A percentile compares a stretch with the other conserved stretches of the same genome.
phyloP scores from a whole-genome alignment of 1,139 yeast species.

The Pichia sp. region DNA sequence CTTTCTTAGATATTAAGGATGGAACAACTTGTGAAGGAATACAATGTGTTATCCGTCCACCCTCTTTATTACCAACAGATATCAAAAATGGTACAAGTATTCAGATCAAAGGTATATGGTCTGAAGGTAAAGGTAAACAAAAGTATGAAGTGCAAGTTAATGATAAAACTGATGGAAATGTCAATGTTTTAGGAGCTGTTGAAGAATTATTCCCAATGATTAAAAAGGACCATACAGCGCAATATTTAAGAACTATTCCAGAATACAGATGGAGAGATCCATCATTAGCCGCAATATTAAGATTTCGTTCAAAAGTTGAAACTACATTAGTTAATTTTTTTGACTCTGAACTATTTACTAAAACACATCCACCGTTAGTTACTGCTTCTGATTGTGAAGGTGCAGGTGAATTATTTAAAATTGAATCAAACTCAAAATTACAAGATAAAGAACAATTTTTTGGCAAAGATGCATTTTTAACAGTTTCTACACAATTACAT shows the following conservation, averaged over 20 bases:
- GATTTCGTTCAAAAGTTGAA: constrained; percentile 69
- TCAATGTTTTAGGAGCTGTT: constrained; percentile 46
- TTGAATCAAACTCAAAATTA: constrained; percentile 36
- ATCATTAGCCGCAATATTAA: constrained; percentile 56
- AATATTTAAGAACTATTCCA: constrained; percentile 61
- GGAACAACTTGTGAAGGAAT: constrained; percentile 57
- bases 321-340: constrained; percentile 50
- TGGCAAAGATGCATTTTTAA: constrained; percentile 58
- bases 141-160: constrained; percentile 40
- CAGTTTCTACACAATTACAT: constrained; percentile 91
- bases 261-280: constrained; percentile 74
- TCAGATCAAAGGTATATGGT: constrained; percentile 41
- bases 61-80: constrained; percentile 27
- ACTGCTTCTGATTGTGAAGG: constrained; percentile 97
- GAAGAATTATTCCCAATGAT: constrained; percentile 71
- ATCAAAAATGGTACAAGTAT: constrained; percentile 41
- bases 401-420: constrained; percentile 81
- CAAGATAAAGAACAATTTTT: constrained; percentile 41
- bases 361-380: constrained; percentile 78
- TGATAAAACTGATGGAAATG: constrained; percentile 30
- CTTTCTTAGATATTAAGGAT: constrained; percentile 74
- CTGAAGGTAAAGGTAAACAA: constrained; percentile 42
- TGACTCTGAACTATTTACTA: constrained; percentile 47
- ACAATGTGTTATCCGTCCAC: constrained; percentile 50
- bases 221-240: constrained; percentile 64